phyloP scores from a whole-genome alignment of 352 stramenopile genomes.

The Pythium folliculosum region DNA sequence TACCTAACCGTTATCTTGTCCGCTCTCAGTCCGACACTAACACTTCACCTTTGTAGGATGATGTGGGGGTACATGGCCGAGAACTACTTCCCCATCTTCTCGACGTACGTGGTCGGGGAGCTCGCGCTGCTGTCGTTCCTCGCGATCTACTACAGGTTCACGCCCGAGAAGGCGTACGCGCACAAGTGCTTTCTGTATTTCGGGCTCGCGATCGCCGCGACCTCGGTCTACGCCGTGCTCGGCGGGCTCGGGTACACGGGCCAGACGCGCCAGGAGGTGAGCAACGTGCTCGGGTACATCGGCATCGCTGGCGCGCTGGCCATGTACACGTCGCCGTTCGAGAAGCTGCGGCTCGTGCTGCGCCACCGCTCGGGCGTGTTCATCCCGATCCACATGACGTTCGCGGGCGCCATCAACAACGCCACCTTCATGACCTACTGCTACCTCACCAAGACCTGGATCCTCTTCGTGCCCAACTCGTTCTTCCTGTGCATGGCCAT shows the following conservation, averaged over 20 bases:
- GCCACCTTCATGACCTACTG: slow-evolving; percentile 34
- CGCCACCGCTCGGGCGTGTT: slow-evolving; percentile 35
- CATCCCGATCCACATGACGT: slow-evolving; percentile 51
- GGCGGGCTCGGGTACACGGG: slow-evolving; percentile 31
- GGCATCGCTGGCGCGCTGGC: slow-evolving; percentile 44
- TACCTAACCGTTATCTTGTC: too few species aligned
- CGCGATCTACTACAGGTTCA: slow-evolving; percentile 50
- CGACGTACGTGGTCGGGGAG: slow-evolving; percentile 46
- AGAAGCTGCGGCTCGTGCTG: slow-evolving; percentile 31
- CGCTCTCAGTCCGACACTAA: too few species aligned
- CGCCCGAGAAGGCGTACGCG: slow-evolving; percentile 41
- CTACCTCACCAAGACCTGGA: slow-evolving; percentile 47
- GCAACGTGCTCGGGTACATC: slow-evolving; percentile 40
- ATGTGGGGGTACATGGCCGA: slow-evolving; percentile 47
- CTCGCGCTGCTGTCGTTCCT: slow-evolving; percentile 46
- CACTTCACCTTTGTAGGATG: too few species aligned
- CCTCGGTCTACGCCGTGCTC: slow-evolving; percentile 41
- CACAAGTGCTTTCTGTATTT: slow-evolving; percentile 32
- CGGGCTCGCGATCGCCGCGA: slow-evolving; percentile 25
- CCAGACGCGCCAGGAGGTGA: slow-evolving; percentile 36
- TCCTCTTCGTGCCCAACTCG: slow-evolving; percentile 53
- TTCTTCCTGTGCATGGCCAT: slow-evolving; percentile 43
- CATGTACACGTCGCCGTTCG: slow-evolving; percentile 57
- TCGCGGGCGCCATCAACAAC: slow-evolving; percentile 47
- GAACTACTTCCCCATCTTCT: slow-evolving; percentile 51